Percentiles rank a stretch among this genome's conserved stretches.
Conservation (phyloP, 208 protist genomes). For the Endotrypanum monterogeii region DNA sequence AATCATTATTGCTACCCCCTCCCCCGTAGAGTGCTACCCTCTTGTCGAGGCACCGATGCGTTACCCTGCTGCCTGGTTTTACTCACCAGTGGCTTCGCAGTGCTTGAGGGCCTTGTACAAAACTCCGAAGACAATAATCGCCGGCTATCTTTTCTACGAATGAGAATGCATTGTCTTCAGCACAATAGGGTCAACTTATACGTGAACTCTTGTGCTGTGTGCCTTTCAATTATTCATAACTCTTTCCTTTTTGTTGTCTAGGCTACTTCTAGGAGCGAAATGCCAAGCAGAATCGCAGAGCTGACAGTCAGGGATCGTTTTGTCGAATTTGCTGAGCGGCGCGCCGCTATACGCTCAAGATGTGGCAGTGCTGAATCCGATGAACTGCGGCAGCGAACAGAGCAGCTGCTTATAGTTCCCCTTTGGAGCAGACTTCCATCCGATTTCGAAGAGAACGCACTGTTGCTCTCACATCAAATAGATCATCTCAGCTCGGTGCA, state of each 20-base stretch:
- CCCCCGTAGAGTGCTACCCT: too few relatives aligned
- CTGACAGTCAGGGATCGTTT: conserved; percentile 35
- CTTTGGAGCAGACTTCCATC: conserved; percentile 26
- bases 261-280: neutral
- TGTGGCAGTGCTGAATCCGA: neutral
- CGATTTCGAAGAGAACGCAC: conserved; percentile 26
- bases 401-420: conserved; percentile 11
- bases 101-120: neutral
- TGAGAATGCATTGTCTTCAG: neutral
- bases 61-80: neutral
- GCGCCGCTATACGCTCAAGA: conserved; percentile 5
- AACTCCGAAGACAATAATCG: neutral
- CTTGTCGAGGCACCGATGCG: too few relatives aligned
- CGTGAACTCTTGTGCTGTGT: neutral
- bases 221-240: neutral
- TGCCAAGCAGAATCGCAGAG: neutral
- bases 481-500: conserved; percentile 50
- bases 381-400: neutral
- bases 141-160: neutral
- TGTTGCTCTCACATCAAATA: conserved; percentile 23
- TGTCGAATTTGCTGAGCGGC: conserved; percentile 31
- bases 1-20: too few relatives aligned
- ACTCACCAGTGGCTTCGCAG: neutral
- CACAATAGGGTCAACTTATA: neutral
- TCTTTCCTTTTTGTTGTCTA: neutral